Percentiles rank a stretch among this genome's conserved stretches.
phyloP scores from a whole-genome alignment of 1,139 yeast genomes.

The Sugiyamaella grinbergsii region DNA sequence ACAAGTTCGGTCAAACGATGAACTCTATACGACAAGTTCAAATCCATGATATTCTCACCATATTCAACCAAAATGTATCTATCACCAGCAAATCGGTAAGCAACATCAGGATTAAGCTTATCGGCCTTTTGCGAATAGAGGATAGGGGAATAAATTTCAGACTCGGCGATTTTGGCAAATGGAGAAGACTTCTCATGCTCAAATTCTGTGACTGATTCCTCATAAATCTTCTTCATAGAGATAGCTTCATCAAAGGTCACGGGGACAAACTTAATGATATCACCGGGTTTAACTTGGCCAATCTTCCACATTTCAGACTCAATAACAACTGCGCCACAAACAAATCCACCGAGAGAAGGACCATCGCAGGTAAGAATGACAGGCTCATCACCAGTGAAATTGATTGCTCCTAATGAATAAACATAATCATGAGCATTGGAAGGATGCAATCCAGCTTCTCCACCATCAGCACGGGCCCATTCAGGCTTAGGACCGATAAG shows the following conservation, averaged over 20 bases:
- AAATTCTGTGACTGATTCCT: slow-evolving; percentile 7
- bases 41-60: slow-evolving; percentile 84
- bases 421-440: slow-evolving; percentile 97
- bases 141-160: slow-evolving; percentile 51
- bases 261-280: slow-evolving; percentile 71
- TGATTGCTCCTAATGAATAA: slow-evolving; percentile 92
- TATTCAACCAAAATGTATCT: slow-evolving; percentile 87
- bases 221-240: slow-evolving; percentile 48
- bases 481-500: slow-evolving; percentile 92
- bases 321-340: slow-evolving; percentile 92
- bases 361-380: slow-evolving; percentile 97
- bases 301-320: slow-evolving; percentile 98
- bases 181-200: slow-evolving; percentile 13
- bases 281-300: slow-evolving; percentile 97
- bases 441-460: slow-evolving; percentile 97
- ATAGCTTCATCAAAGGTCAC: slow-evolving; percentile 69
- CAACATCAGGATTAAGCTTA: slow-evolving; percentile 65
- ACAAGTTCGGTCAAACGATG: slow-evolving; percentile 79
- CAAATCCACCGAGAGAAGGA: slow-evolving; percentile 96
- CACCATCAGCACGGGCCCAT: slow-evolving; percentile 98
- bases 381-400: slow-evolving; percentile 98
- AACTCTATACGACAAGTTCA: slow-evolving; percentile 81
- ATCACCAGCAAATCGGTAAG: slow-evolving; percentile 96
- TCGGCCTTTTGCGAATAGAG: slow-evolving; percentile 49
- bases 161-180: slow-evolving; percentile 11